Conservation (phyloP, 352 stramenopile species). For the Phytophthora sp. region DNA sequence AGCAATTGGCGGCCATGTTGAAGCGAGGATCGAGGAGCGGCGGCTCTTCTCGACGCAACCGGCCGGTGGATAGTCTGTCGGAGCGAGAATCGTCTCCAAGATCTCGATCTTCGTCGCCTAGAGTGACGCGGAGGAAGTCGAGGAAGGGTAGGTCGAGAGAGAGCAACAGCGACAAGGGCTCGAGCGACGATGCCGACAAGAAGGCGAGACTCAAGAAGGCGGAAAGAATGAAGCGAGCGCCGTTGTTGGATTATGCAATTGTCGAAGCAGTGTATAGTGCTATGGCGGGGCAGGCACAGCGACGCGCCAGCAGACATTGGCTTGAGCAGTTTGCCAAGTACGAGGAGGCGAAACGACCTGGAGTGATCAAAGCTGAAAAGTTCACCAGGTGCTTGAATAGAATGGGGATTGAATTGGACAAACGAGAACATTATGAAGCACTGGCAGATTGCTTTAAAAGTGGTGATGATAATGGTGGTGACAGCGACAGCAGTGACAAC, state of each 20-base stretch:
- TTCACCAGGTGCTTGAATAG: slow-evolving; percentile 73
- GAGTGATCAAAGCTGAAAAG: slow-evolving; percentile 36
- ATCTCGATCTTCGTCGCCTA: slow-evolving; percentile 8
- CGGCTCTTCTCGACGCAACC: slow-evolving; percentile 2
- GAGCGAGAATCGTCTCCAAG: background rate
- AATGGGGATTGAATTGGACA: slow-evolving; percentile 55
- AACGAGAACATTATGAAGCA: slow-evolving; percentile 33
- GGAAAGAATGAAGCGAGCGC: slow-evolving; percentile 54
- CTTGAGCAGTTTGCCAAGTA: slow-evolving; percentile 59
- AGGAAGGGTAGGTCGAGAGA: slow-evolving; percentile 1
- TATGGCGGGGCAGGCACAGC: slow-evolving; percentile 51
- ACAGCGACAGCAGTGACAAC: slow-evolving; percentile 15
- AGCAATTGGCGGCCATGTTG: slow-evolving; percentile 1
- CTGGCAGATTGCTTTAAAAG: slow-evolving; percentile 51
- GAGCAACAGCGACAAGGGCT: background rate
- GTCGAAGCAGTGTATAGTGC: slow-evolving; percentile 61
- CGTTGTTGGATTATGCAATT: slow-evolving; percentile 48
- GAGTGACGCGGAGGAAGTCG: slow-evolving; percentile 3
- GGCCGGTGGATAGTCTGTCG: slow-evolving; percentile 11
- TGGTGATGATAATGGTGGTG: background rate
- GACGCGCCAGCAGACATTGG: slow-evolving; percentile 45
- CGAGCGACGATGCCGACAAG: slow-evolving; percentile 19
- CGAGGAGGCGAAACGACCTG: slow-evolving; percentile 41
- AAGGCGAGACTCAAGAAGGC: slow-evolving; percentile 44
- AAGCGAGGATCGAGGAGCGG: slow-evolving; percentile 16